Evolutionary conservation across 208 protist species (phyloP).

Genomic region (Leishmania mexicana): DNA sequence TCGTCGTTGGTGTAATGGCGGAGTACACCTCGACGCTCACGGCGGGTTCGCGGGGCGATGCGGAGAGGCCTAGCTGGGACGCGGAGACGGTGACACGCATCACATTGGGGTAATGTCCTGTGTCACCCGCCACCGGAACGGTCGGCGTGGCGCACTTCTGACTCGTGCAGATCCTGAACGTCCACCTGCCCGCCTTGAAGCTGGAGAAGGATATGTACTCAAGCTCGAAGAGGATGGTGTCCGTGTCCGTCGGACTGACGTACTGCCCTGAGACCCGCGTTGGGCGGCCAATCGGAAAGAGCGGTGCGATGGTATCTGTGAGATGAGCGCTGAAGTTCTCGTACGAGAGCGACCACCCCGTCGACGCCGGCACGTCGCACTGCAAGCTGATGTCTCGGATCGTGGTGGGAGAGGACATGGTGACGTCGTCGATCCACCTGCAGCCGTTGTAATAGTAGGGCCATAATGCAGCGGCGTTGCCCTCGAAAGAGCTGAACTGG

Average conservation of each 20-base stretch:
- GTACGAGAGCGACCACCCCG: slow-evolving; percentile 29
- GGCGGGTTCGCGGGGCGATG: not conserved
- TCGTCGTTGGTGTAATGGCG: slow-evolving; percentile 15
- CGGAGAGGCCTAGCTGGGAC: not conserved
- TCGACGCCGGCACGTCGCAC: slow-evolving; percentile 27
- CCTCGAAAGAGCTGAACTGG: slow-evolving; percentile 34
- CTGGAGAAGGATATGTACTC: slow-evolving; percentile 36
- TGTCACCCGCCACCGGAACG: not conserved
- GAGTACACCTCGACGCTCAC: slow-evolving; percentile 20
- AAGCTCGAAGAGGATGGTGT: slow-evolving; percentile 23
- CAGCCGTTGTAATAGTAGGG: not conserved
- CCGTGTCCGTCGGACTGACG: slow-evolving; percentile 1
- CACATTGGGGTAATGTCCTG: slow-evolving; percentile 12
- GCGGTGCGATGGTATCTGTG: slow-evolving; percentile 30
- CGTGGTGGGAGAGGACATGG: slow-evolving; percentile 26
- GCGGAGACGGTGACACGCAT: slow-evolving; percentile 12
- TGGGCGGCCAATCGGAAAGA: slow-evolving; percentile 34
- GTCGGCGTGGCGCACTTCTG: slow-evolving; percentile 5
- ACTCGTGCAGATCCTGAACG: slow-evolving; percentile 16
- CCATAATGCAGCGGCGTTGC: not conserved
- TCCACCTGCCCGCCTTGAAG: slow-evolving; percentile 29
- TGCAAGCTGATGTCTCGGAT: slow-evolving; percentile 33
- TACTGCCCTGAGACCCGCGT: slow-evolving; percentile 26
- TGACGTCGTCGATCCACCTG: slow-evolving; percentile 31
- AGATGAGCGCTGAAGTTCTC: slow-evolving; percentile 25